A percentile compares a stretch with the other conserved stretches of the same genome.
Conservation (phyloP, 345 rosid genomes). For the Arabis alpina region DNA sequence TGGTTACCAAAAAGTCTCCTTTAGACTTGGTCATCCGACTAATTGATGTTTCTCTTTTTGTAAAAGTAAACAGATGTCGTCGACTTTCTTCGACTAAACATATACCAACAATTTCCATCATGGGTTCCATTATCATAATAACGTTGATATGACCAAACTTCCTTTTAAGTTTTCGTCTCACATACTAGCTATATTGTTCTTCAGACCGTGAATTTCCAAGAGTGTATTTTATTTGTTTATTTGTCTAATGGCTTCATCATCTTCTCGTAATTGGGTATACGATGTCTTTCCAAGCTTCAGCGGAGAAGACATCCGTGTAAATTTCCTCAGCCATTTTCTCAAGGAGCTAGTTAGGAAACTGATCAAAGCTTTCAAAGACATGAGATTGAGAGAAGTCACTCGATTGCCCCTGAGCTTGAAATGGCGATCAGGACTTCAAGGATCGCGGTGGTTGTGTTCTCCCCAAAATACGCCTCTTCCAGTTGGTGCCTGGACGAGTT, state of each 20-base stretch:
- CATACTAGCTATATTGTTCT: background rate
- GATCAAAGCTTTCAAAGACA: background rate
- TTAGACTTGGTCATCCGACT: too few relatives aligned
- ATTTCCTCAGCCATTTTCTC: background rate
- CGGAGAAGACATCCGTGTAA: background rate
- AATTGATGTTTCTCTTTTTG: too few relatives aligned
- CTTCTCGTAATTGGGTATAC: background rate
- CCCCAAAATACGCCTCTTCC: background rate
- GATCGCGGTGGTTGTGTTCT: constrained; percentile 13
- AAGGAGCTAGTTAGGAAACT: background rate
- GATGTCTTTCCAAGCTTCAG: background rate
- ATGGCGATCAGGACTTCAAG: background rate
- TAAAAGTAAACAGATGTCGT: background rate
- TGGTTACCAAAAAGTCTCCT: too few relatives aligned
- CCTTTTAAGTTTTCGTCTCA: background rate
- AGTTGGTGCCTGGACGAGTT: constrained; percentile 25
- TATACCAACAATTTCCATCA: background rate
- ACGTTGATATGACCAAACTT: background rate
- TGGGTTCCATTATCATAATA: background rate
- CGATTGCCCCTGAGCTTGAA: background rate
- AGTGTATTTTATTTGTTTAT: too few relatives aligned
- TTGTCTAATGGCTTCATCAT: background rate
- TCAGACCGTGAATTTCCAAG: background rate
- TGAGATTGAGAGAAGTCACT: background rate
- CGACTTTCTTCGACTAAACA: constrained; percentile 18